Evolutionary conservation across 805 yeast species (phyloP), one percentile per base, ranked within the genome.

Genomic region (Yarrowia alimentaria): DNA sequence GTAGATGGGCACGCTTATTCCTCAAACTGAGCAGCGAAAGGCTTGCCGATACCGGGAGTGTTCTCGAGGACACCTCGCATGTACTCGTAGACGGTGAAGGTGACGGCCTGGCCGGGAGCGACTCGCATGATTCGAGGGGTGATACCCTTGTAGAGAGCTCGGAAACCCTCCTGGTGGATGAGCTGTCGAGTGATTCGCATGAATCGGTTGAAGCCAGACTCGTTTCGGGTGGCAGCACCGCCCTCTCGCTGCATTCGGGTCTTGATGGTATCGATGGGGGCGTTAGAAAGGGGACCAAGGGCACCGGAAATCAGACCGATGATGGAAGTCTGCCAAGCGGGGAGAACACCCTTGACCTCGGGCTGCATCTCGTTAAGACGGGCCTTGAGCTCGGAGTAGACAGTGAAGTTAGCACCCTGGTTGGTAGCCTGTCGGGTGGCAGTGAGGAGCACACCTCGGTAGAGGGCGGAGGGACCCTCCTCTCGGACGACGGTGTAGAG

Each of bases 61-160:
- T 58, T 55, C 31, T 64, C 84, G 65, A 90, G 75, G 43, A 74
- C 71, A 17, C 75, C 78, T 68, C 89, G 84, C 65, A 88, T 85
- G 64, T 75, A 83, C 72, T 91, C 99, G 69, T 91, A 91, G 34
- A 93, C 96, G 6, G 98, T 93, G 72, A 91, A 91, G 13, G 97
- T 93, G 53, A 91, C 98, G 52, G 98, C 97, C 72, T 91, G 99
- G 56, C 99, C 99, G 18, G 99, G 97, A 10, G 99, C 99, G 48
- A 91, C 99, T 72, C 99, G 84, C 95, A 91, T 90, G 60, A 91
- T 91, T 73, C 99, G 83, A 60, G 99, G 99, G 18, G 97, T 89
- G 65, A 91, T 91, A 72, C 99, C 99, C 66, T 91, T 87, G 75
- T 91, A 91, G 66, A 91, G 77, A 32, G 96, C 94, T 51, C 77